Percentiles rank a stretch among this genome's conserved stretches.
phyloP scores from a whole-genome alignment of 148 eudicot species.

The Camellia lanceoleosa region DNA sequence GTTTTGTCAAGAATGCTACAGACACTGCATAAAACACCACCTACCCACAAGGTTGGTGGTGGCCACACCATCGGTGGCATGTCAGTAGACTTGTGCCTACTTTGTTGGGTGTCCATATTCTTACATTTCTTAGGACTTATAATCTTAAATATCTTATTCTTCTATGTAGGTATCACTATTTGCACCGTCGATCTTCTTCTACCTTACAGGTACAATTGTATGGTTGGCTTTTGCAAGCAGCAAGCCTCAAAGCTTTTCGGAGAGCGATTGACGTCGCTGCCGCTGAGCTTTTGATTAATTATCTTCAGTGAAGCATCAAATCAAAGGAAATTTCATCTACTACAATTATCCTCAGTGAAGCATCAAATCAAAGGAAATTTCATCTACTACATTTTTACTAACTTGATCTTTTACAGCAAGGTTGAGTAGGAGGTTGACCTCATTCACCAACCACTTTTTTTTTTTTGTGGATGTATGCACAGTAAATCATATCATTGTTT shows the following conservation, averaged over 20 bases:
- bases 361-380: background rate
- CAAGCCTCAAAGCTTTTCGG: constrained; percentile 74
- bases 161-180: constrained; percentile 65
- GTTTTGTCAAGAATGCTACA: too few relatives aligned
- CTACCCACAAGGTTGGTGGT: too few relatives aligned
- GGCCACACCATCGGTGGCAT: too few relatives aligned
- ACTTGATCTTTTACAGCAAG: constrained; percentile 14
- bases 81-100: too few relatives aligned
- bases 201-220: constrained; percentile 84
- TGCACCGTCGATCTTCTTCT: constrained; percentile 97
- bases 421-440: constrained; percentile 17
- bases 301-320: constrained; percentile 8
- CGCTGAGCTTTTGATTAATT: background rate
- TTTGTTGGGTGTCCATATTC: background rate
- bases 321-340: background rate
- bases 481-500: background rate
- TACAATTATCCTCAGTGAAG: constrained; percentile 13
- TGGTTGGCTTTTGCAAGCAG: constrained; percentile 96
- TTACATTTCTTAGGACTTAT: background rate
- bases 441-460: background rate
- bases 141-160: background rate
- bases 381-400: constrained; percentile 4
- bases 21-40: too few relatives aligned
- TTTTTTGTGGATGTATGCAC: background rate
- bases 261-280: constrained; percentile 28